Evolutionary conservation across 73 alveolate species (phyloP), one percentile per base, ranked within the genome.

Genomic region (Symbiodinium natans): DNA sequence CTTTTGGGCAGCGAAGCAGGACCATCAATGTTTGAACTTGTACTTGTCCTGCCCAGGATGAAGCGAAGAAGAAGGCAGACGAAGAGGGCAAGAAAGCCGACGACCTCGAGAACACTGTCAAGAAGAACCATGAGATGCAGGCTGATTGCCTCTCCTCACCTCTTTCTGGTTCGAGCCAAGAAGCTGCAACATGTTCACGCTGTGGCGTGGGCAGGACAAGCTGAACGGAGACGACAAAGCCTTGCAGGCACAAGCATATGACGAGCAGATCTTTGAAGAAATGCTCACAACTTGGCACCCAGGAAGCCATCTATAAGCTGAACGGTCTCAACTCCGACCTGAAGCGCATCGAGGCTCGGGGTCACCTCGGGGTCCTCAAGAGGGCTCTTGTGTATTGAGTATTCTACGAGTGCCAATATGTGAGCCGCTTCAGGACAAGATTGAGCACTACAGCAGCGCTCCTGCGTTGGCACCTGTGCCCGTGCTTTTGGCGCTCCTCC

Each of bases 241-340:
- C 36, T 34, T 89, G 74, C 95, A 89, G 95, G 95, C 94, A 10
- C 21, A 46, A 13, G 59, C 59, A 46, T 46, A 48, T 48, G 63
- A 7, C 0, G 21, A 39, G 75, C 17, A 33, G 68, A 7, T 25
- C 59, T 68, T 27, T 71, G 83, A 0, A 4, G 82, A 68, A 8
- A 7, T 1, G 9, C 41, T 27, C 36, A 10, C 21, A 13, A 31
- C 39, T 27, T 71, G 74, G 74, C 82, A 68, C 38, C 31, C 5
- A 89, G 95, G 95, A 71, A 25, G 97, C 97, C 21, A 90, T 90
- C 40, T 73, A 77, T 48, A 90, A 90, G 97, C 97, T 90, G 38
- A 90, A 90, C 54, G 88, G 88, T 31, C 88, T 90, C 41, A 90
- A 90, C 23, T 29, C 41, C 17, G 97, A 90, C 27, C 77, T 90